These are phyloP conservation scores for Madurella fahalii DNA, from an alignment of 2,329 filamentous ascomycete genomes.

Conservation along the genomic window DNA sequence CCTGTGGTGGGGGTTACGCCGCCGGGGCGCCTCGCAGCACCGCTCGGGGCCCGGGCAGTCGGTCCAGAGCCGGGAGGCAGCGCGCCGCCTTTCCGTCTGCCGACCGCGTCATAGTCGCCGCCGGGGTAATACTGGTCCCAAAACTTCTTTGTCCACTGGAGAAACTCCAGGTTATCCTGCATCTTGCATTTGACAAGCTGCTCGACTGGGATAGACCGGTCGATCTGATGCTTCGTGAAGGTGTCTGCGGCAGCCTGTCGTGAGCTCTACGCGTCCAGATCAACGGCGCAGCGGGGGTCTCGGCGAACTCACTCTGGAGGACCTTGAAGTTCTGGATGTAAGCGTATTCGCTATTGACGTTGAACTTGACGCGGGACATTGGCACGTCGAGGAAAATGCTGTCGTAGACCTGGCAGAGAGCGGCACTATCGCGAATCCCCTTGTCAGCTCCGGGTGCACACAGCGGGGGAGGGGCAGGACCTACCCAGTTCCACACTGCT, in stretches of 20 bases:
- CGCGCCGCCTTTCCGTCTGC: constrained; percentile 73
- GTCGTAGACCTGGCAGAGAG: constrained; percentile 95
- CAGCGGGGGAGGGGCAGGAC: constrained; percentile 31
- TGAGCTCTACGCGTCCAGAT: constrained; percentile 9
- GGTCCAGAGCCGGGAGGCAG: constrained; percentile 48
- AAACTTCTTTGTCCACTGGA: constrained; percentile 94
- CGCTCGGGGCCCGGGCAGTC: constrained; percentile 33
- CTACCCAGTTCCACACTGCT: constrained; percentile 98
- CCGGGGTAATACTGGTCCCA: constrained; percentile 99
- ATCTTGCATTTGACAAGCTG: constrained; percentile 96
- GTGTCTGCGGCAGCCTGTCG: constrained; percentile 52
- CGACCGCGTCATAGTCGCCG: constrained; percentile 90
- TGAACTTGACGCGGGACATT: constrained; percentile 97
- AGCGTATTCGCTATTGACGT: constrained; percentile 93
- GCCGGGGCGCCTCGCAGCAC: constrained; percentile 30
- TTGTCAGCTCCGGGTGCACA: constrained; percentile 9
- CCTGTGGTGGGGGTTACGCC: constrained; percentile 61
- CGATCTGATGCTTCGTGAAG: constrained; percentile 82
- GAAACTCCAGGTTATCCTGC: constrained; percentile 99
- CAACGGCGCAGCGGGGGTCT: not conserved
- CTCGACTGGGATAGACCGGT: constrained; percentile 86
- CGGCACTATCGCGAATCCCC: constrained; percentile 60
- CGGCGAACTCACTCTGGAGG: constrained; percentile 70
- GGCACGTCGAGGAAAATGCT: constrained; percentile 95
- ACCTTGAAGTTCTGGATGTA: constrained; percentile 99